Evolutionary conservation across 768 basidiomycete species (phyloP).

Genomic region (Russula virescens): DNA sequence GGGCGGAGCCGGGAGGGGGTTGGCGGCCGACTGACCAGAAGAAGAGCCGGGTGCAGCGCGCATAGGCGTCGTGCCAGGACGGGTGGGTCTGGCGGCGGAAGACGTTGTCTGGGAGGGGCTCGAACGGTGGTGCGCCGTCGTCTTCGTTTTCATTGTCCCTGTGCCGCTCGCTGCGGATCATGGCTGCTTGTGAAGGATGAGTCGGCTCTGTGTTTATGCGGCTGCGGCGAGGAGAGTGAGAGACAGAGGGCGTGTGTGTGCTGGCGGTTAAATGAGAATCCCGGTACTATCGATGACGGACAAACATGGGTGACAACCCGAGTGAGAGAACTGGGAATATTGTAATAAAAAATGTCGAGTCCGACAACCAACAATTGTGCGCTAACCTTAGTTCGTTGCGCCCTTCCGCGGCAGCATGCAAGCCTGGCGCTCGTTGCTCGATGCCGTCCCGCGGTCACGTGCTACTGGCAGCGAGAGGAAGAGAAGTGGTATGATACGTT

Average conservation of each 20-base stretch:
- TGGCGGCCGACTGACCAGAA: conserved; percentile 22
- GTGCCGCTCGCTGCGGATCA: conserved; percentile 1
- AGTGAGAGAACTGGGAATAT: neutral
- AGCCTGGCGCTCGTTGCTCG: no score
- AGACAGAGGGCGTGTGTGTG: neutral
- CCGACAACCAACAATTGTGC: neutral
- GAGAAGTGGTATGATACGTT: no score
- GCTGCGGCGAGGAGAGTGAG: no score
- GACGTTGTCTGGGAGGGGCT: conserved; percentile 15
- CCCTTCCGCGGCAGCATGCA: no score
- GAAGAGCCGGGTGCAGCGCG: conserved; percentile 14
- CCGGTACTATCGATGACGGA: neutral
- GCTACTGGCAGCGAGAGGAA: no score
- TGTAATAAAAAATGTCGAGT: neutral
- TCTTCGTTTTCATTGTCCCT: no score
- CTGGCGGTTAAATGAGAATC: neutral
- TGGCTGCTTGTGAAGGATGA: neutral
- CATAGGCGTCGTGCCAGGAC: conserved; percentile 18
- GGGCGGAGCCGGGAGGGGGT: conserved; percentile 4
- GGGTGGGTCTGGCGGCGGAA: conserved; percentile 11
- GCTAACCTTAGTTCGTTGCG: no score
- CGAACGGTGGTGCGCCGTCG: conserved; percentile 9
- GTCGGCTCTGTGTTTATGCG: no score
- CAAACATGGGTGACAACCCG: conserved; percentile 5
- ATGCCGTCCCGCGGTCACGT: no score